A percentile compares a stretch with the other conserved stretches of the same genome.
phyloP scores from a whole-genome alignment of 2,329 filamentous ascomycete genomes.

The Penicillium sclerotigenum region DNA sequence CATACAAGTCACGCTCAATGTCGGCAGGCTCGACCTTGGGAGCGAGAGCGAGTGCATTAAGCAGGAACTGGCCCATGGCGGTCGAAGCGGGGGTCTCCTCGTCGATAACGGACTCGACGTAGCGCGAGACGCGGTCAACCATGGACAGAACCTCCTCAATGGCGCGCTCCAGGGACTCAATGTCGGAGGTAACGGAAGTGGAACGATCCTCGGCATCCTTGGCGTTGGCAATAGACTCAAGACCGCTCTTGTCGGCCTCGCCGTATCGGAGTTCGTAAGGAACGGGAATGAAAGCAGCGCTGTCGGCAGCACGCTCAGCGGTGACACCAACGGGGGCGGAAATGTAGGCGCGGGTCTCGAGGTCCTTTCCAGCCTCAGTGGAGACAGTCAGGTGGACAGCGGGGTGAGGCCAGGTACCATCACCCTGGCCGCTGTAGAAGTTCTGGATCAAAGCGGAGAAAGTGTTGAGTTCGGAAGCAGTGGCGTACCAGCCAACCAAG shows the following conservation, averaged over 20 bases:
- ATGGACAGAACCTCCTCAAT: constrained; percentile 85
- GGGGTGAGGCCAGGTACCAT: constrained; percentile 96
- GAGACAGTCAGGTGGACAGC: constrained; percentile 94
- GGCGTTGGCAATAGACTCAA: constrained; percentile 81
- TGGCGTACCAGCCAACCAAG: constrained; percentile 97
- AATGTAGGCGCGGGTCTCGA: constrained; percentile 92
- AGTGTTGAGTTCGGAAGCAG: constrained; percentile 92
- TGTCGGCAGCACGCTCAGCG: constrained; percentile 89
- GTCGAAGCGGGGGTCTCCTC: constrained; percentile 86
- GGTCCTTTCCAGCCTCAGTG: constrained; percentile 81
- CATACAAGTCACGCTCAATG: constrained; percentile 89
- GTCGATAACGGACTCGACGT: constrained; percentile 85
- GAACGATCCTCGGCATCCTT: constrained; percentile 74
- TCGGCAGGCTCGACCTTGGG: constrained; percentile 89
- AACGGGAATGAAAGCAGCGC: constrained; percentile 95
- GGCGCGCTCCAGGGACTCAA: constrained; percentile 81
- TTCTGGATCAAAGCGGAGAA: constrained; percentile 99
- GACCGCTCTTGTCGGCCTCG: constrained; percentile 70
- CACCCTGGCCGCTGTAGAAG: constrained; percentile 96
- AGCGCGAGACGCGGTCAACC: constrained; percentile 86
- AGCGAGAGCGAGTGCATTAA: constrained; percentile 87
- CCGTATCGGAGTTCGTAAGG: constrained; percentile 90
- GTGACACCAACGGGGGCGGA: constrained; percentile 92
- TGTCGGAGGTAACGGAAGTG: constrained; percentile 74
- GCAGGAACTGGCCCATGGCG: constrained; percentile 87